phyloP scores from a whole-genome alignment of 805 yeast species.

The Grigorovia humatica region DNA sequence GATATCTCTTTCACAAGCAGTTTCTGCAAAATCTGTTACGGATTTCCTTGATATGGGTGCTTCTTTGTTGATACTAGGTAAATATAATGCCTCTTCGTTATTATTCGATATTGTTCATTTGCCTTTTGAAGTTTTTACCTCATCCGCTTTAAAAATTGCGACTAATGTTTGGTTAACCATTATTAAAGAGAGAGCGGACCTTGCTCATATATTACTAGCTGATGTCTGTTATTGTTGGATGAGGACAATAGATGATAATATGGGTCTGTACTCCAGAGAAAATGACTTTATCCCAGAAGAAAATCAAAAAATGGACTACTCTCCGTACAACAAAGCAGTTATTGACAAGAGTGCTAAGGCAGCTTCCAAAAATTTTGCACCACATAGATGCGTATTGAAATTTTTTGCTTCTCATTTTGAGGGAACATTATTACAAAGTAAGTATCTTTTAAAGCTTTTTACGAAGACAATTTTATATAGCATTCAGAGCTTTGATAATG shows the following conservation, averaged over 20 bases:
- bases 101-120: conserved; percentile 44
- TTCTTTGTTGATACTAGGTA: conserved; percentile 32
- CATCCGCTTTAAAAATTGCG: conserved; percentile 50
- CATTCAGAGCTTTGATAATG: conserved; percentile 39
- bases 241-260: conserved; percentile 42
- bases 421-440: conserved; percentile 64
- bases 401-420: conserved; percentile 70
- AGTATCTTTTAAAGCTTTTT: conserved; percentile 57
- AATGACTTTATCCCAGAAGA: conserved; percentile 52
- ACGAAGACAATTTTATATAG: conserved; percentile 51
- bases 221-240: conserved; percentile 68
- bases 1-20: conserved; percentile 10
- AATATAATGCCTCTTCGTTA: conserved; percentile 31
- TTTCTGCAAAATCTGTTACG: conserved; percentile 28
- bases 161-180: conserved; percentile 74
- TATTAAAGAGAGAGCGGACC: conserved; percentile 51
- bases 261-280: conserved; percentile 54
- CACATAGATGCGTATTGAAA: conserved; percentile 59
- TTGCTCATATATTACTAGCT: conserved; percentile 50
- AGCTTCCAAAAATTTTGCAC: conserved; percentile 43
- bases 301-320: conserved; percentile 70
- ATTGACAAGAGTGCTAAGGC: conserved; percentile 42
- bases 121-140: conserved; percentile 61
- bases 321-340: conserved; percentile 64
- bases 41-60: conserved; percentile 38